A percentile compares a stretch with the other conserved stretches of the same genome.
phyloP scores from a whole-genome alignment of 2,329 filamentous ascomycete genomes.

The Coniella vitis region DNA sequence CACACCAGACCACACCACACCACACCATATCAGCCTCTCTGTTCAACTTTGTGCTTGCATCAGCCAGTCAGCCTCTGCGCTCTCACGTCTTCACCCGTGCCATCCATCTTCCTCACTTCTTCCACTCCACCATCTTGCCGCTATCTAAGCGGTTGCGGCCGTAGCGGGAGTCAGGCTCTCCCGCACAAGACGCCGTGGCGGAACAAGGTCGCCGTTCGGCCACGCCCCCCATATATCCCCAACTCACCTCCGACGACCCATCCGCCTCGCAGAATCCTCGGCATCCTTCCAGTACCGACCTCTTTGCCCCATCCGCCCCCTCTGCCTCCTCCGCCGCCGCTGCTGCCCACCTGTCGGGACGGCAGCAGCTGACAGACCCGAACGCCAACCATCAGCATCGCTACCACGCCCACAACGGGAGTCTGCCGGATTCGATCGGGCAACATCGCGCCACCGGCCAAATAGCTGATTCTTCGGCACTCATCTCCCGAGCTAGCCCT shows the following conservation, averaged over 20 bases:
- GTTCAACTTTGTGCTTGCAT: neutral
- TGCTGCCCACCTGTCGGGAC: constrained; percentile 18
- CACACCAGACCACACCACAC: neutral
- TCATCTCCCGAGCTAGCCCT: constrained; percentile 15
- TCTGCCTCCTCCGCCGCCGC: constrained; percentile 18
- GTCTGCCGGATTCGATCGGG: constrained; percentile 16
- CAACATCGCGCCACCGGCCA: neutral
- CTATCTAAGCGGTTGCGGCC: constrained; percentile 8
- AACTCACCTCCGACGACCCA: constrained; percentile 62
- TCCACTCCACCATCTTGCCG: constrained; percentile 1
- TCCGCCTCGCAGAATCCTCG: constrained; percentile 47
- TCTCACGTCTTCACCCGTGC: no score
- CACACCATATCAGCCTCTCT: neutral
- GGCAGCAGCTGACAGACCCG: neutral
- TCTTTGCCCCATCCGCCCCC: constrained; percentile 32
- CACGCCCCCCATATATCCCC: constrained; percentile 39
- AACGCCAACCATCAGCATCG: neutral
- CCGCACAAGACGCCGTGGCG: constrained; percentile 64
- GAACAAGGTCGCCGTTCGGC: constrained; percentile 51
- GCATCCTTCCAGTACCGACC: constrained; percentile 39
- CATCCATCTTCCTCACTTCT: neutral
- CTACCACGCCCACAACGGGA: constrained; percentile 16
- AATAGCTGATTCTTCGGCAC: constrained; percentile 18
- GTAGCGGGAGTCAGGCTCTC: constrained; percentile 22
- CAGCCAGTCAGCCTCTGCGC: neutral